Evolutionary conservation across 2,329 filamentous ascomycete genomes (phyloP).

Genomic region (Pseudogymnoascus sp.): DNA sequence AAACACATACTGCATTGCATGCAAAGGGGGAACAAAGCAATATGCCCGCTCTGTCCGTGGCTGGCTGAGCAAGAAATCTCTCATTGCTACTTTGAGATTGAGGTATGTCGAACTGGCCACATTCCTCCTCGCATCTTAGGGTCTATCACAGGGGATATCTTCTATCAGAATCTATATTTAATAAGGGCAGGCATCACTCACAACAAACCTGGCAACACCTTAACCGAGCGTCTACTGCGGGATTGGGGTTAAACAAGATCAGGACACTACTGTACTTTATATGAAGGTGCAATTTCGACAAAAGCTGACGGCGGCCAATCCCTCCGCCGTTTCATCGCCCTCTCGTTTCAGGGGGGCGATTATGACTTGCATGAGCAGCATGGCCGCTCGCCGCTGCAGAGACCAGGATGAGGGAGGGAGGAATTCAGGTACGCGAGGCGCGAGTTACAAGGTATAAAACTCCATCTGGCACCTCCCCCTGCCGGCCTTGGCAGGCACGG

Average conservation of each 20-base stretch:
- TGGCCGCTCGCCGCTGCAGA: background rate
- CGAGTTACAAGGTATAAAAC: background rate
- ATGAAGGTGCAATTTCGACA: conserved; percentile 2
- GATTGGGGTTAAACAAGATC: background rate
- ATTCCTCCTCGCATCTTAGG: background rate
- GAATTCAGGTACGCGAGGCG: background rate
- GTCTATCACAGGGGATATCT: background rate
- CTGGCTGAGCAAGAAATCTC: background rate
- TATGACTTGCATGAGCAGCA: conserved; percentile 4
- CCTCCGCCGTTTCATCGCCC: background rate
- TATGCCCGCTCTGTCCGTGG: background rate
- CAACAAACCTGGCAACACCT: background rate
- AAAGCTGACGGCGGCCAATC: background rate
- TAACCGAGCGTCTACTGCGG: background rate
- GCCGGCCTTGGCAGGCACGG: background rate
- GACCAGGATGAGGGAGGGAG: background rate
- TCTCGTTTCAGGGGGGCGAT: background rate
- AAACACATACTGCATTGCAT: background rate
- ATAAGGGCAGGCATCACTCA: background rate
- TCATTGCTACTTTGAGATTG: background rate
- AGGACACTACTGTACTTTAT: conserved; percentile 1
- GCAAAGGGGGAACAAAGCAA: background rate
- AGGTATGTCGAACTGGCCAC: background rate
- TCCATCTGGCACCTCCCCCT: background rate
- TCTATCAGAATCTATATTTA: conserved; percentile 2